Base-by-base conservation (phyloP, 2,329 filamentous ascomycete species). In the Beauveria scarabaeidicola region DNA sequence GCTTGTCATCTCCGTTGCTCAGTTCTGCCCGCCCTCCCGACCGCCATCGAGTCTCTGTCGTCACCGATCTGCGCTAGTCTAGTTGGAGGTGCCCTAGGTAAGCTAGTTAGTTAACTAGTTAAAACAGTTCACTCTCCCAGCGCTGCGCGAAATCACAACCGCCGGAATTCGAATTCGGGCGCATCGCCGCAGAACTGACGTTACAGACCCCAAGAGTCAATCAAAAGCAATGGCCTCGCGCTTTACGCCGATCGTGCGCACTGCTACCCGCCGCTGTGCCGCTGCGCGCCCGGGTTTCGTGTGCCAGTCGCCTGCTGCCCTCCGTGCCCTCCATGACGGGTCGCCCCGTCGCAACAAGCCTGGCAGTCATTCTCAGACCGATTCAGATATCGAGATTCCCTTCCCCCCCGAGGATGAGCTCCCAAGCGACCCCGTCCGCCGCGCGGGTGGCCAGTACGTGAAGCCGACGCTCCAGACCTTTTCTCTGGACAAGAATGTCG, bases 401-500 rank as follows among this genome's bases (percentile, higher is more conserved):
- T 91, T 95, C 69, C 91, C 90, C 0, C 82, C 84, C 41, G 88
- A 91, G 68, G 75, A 82, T 59, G 83, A 91, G 62, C 81, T 94
- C 64, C 90, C 91, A 10, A 80, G 82, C 46, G 88, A 85, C 60
- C 77, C 79, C 60, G 87, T 89, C 4, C 84, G 93, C 8, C 90
- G 90, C 52, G 83, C 89, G 55, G 90, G 89, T 62, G 90, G 90
- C 19, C 82, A 87, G 69, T 89, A 94, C 69, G 88, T 90, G 74
- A 91, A 91, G 78, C 87, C 91, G 27, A 96, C 91, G 0, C 82
- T 97, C 29, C 86, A 89, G 38, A 85, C 85, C 47, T 97, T 97
- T 77, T 93, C 91, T 9, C 82, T 97, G 38, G 88, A 96, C 70
- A 89, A 86, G 62, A 88, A 87, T 69, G 89, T 92, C 9, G 91